Evolutionary conservation across 805 yeast genomes (phyloP).

Genomic region (Saccharomycopsis javanensis): DNA sequence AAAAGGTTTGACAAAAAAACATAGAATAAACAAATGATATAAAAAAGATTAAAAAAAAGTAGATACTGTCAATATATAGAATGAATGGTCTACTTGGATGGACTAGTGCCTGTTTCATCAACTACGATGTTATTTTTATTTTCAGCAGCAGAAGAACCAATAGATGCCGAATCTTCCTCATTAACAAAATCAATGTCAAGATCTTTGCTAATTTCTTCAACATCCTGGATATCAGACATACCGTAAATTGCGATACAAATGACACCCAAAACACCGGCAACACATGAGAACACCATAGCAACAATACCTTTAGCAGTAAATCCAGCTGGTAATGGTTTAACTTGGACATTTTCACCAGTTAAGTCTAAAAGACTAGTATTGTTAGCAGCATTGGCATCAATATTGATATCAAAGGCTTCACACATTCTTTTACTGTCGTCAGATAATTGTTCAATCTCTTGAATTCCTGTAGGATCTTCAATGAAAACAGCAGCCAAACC

Average conservation of each 20-base stretch:
- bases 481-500: conserved; percentile 75
- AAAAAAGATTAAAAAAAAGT: background rate
- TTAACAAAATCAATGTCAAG: conserved; percentile 29
- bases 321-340: conserved; percentile 61
- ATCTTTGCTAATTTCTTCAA: conserved; percentile 52
- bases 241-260: conserved; percentile 74
- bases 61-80: background rate
- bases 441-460: conserved; percentile 48
- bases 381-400: conserved; percentile 85
- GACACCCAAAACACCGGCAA: conserved; percentile 80
- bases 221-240: conserved; percentile 65
- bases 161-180: background rate
- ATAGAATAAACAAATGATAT: background rate
- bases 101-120: background rate
- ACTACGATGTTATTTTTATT: background rate
- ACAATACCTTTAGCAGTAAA: conserved; percentile 94
- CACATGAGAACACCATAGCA: conserved; percentile 82
- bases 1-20: too few species aligned
- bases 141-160: background rate
- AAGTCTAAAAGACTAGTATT: conserved; percentile 52
- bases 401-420: conserved; percentile 40
- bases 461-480: conserved; percentile 75
- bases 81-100: background rate
- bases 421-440: conserved; percentile 56
- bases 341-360: conserved; percentile 66